phyloP scores from a whole-genome alignment of 2,329 filamentous ascomycete genomes.

The Phoma herbarum region DNA sequence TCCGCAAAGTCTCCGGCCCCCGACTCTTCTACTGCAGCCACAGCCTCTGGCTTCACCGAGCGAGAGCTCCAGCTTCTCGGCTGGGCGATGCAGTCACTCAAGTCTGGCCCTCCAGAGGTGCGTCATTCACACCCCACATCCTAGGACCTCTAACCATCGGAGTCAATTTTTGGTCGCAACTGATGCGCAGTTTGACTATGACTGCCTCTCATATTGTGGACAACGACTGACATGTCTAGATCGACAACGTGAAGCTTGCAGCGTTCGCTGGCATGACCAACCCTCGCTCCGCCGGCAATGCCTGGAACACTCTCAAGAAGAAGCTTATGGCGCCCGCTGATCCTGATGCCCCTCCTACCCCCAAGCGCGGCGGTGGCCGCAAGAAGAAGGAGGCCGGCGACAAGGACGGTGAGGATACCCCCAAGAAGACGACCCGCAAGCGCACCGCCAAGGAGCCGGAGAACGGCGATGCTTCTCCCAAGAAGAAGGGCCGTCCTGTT shows the following conservation, averaged over 20 bases:
- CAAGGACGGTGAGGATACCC: conserved; percentile 27
- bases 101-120: conserved; percentile 49
- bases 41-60: conserved; percentile 41
- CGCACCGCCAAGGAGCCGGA: conserved; percentile 45
- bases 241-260: conserved; percentile 51
- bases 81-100: conserved; percentile 50
- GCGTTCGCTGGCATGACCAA: conserved; percentile 49
- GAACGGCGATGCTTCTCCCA: conserved; percentile 36
- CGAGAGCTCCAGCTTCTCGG: conserved; percentile 48
- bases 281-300: conserved; percentile 49
- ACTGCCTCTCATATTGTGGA: not conserved
- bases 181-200: not conserved
- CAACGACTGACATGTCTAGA: conserved; percentile 31
- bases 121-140: not conserved
- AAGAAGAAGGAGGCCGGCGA: conserved; percentile 36
- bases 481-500: conserved; percentile 42
- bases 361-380: conserved; percentile 31
- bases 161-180: not conserved
- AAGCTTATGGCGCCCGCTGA: conserved; percentile 38
- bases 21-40: conserved; percentile 1
- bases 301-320: conserved; percentile 48
- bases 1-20: conserved; percentile 21
- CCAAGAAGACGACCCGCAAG: conserved; percentile 45
- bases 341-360: conserved; percentile 24
- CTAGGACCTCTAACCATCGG: not conserved